Evolutionary conservation across 1,284 basidiomycete species (phyloP).

Genomic region (Fomes fomentarius): DNA sequence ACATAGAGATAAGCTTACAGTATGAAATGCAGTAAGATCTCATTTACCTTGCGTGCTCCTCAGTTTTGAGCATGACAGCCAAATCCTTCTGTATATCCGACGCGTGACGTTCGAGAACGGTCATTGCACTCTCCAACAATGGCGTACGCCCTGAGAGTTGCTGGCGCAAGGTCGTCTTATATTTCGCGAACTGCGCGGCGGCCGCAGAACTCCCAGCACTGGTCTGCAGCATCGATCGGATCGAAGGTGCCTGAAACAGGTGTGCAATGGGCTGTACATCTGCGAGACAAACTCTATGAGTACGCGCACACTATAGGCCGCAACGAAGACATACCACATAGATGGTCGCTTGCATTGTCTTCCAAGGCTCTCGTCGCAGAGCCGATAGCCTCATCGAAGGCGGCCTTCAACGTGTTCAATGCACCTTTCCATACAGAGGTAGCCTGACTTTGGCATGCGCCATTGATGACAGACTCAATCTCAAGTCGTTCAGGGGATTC

Average conservation of each 20-base stretch:
- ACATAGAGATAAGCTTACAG: slow-evolving; percentile 8
- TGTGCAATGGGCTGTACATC: slow-evolving; percentile 54
- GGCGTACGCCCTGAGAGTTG: slow-evolving; percentile 65
- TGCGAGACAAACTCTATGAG: too few species aligned
- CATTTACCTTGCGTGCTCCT: slow-evolving; percentile 30
- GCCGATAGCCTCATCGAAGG: slow-evolving; percentile 48
- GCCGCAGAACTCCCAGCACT: slow-evolving; percentile 37
- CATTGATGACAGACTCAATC: slow-evolving; percentile 51
- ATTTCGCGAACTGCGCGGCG: slow-evolving; percentile 57
- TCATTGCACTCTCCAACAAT: slow-evolving; percentile 58
- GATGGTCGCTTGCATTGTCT: slow-evolving; percentile 27
- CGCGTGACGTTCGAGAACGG: slow-evolving; percentile 58
- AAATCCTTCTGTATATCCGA: slow-evolving; percentile 60
- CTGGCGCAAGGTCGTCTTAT: slow-evolving; percentile 54
- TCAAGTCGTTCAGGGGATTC: slow-evolving; percentile 44
- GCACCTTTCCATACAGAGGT: slow-evolving; percentile 57
- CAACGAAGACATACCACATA: slow-evolving; percentile 36
- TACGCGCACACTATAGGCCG: too few species aligned
- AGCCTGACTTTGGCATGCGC: slow-evolving; percentile 52
- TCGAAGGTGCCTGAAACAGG: slow-evolving; percentile 56
- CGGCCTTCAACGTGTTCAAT: slow-evolving; percentile 44
- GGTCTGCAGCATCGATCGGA: slow-evolving; percentile 47
- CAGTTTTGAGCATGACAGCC: slow-evolving; percentile 38
- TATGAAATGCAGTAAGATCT: background rate
- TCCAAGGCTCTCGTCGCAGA: slow-evolving; percentile 36